Evolutionary conservation across 495 filamentous ascomycete genomes (phyloP).

Genomic region (Talaromyces ruber): DNA sequence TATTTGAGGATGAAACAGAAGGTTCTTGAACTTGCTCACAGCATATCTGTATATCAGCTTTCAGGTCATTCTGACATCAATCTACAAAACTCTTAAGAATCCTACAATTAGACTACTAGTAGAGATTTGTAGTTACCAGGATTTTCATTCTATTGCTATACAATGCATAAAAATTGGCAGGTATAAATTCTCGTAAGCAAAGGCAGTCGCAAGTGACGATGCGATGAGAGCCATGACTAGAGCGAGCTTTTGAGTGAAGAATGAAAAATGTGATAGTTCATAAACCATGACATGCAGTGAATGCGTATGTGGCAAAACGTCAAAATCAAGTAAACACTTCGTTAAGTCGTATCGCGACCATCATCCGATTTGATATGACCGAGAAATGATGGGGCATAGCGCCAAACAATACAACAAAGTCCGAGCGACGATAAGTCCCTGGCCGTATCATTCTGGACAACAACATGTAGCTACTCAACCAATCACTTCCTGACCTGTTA

Average conservation of each 20-base stretch:
- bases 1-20: slow-evolving; percentile 42
- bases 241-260: neutral
- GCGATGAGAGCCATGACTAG: neutral
- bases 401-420: neutral
- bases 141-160: slow-evolving; percentile 4
- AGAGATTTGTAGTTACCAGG: neutral
- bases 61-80: neutral
- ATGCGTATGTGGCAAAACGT: neutral
- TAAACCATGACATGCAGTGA: slow-evolving; percentile 1
- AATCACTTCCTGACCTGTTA: neutral
- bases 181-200: neutral
- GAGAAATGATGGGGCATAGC: neutral
- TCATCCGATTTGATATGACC: neutral
- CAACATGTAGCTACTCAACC: neutral
- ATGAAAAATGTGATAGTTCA: neutral
- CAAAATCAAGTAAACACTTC: slow-evolving; percentile 1
- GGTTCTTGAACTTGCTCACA: neutral
- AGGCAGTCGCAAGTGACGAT: neutral
- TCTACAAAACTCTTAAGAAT: too few relatives aligned
- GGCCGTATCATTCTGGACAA: neutral
- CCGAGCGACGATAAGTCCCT: neutral
- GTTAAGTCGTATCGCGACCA: neutral
- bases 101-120: neutral
- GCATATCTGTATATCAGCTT: neutral
- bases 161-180: neutral